Base-by-base conservation (phyloP, 2,329 filamentous ascomycete species). In the Phialophora chinensis region DNA sequence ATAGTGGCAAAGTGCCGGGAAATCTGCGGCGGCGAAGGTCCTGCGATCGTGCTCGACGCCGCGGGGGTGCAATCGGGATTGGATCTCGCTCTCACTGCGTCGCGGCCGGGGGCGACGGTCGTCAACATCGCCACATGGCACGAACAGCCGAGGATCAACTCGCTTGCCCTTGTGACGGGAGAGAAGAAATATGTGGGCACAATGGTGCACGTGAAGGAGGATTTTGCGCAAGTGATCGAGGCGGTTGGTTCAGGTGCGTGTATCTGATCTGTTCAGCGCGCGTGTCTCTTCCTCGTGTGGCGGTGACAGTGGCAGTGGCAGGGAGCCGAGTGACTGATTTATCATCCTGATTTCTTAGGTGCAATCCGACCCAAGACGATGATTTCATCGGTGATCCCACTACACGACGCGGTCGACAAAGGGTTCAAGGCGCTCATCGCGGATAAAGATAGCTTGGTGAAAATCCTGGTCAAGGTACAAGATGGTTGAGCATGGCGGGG, bases 71-170 rank as follows among this genome's bases (percentile, higher is more conserved):
- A 85, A 69, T 72, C 77, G 2, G 82, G 78, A 14, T 75, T 86
- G 7, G 80, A 84, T 60, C 73, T 78, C 62, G 83, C 81, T 2
- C 75, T 85, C 10, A 76, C 79, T 44, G 80, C 82, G 0, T 75
- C 82, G 17, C 77, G 82, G 31, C 80, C 81, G 23, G 73, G 81
- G 44, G 84, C 83, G 4, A 84, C 82, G 1, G 77, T 85, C 25
- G 79, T 85, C 64, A 85, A 85, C 62, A 83, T 85, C 58, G 84
- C 84, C 4, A 81, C 85, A 35, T 85, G 82, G 82, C 17, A 54
- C 17, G 29, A 33, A 14, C 44, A n/a, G 27, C 59, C 49, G 20
- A 11, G n/a, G 17, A 12, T 62, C 27, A 54, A 54, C 31, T 11
- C 31, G 17, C n/a, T 53, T 10, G 47, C 44, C 20, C 31, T 62